Percentiles rank a stretch among this genome's conserved stretches.
phyloP scores from a whole-genome alignment of 2,329 filamentous ascomycete genomes.

The Peltaster fructicola region DNA sequence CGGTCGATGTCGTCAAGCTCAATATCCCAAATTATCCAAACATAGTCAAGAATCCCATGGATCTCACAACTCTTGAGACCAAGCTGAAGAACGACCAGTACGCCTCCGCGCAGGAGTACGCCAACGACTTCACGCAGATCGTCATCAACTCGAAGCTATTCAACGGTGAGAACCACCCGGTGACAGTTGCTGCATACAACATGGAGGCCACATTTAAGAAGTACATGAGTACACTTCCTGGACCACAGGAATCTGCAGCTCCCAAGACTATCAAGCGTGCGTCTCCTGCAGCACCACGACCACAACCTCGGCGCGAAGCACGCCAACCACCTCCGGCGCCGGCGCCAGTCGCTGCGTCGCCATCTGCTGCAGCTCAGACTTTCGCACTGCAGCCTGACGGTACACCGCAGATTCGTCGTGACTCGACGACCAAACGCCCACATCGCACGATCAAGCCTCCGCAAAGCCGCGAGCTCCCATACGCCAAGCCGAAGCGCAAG shows the following conservation, averaged over 20 bases:
- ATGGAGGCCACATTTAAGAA: slow-evolving; percentile 42
- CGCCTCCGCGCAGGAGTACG: slow-evolving; percentile 50
- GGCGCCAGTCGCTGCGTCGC: slow-evolving; percentile 19
- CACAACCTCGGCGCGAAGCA: slow-evolving; percentile 17
- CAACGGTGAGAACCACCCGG: slow-evolving; percentile 61
- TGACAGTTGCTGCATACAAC: slow-evolving; percentile 50
- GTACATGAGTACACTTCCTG: slow-evolving; percentile 42
- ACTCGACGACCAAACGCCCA: slow-evolving; percentile 67
- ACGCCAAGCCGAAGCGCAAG: slow-evolving; percentile 78
- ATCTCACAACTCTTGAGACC: slow-evolving; percentile 64
- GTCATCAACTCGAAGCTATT: slow-evolving; percentile 63
- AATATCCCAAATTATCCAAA: slow-evolving; percentile 57
- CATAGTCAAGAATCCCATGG: slow-evolving; percentile 63
- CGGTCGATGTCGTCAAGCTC: slow-evolving; percentile 62
- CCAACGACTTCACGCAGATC: slow-evolving; percentile 58
- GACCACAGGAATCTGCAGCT: slow-evolving; percentile 38
- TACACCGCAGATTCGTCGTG: slow-evolving; percentile 66
- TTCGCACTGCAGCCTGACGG: slow-evolving; percentile 67
- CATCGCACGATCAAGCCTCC: slow-evolving; percentile 90
- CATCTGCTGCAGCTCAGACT: slow-evolving; percentile 31
- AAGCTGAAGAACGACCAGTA: slow-evolving; percentile 60
- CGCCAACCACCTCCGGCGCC: slow-evolving; percentile 19
- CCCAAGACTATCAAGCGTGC: slow-evolving; percentile 25
- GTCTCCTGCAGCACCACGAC: slow-evolving; percentile 11
- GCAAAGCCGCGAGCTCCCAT: slow-evolving; percentile 79